Evolutionary conservation across 331 rosid species (phyloP), one percentile per base, ranked within the genome.

Genomic region (Acacia pycnantha): DNA sequence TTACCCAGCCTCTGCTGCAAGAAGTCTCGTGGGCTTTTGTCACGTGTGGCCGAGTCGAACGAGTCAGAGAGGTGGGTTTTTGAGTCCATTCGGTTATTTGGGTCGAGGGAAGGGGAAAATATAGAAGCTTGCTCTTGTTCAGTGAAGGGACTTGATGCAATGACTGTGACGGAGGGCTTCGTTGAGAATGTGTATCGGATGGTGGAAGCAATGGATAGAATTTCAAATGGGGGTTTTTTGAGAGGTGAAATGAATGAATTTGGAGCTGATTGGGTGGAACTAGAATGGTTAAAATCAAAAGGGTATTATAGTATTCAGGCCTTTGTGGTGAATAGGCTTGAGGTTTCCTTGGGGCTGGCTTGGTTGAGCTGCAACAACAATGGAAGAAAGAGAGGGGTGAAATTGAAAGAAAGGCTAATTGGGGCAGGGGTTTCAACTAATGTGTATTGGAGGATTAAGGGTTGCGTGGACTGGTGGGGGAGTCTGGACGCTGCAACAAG

Each of bases 361-460:
- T 96, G 97, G 97, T 21, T 96, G 88, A 91, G 79, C 46, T 69
- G 83, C 29, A 77, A 83, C 54, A 84, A 80, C 54, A 84, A 78
- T 77, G 97, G 89, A 74, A 93, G 80, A 81, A 96, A 86, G 83
- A 89, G 95, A 80, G 96, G 95, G 66, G 90, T 89, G 83, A 96
- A 91, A 83, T 80, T 93, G 93, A 96, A 93, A 81, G 98, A 95
- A 83, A 95, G 92, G 89, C 50, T 87, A 53, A 86, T 61, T 9
- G 84, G 78, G 0, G 91, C 82, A 0, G 89, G 94, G 2, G 48
- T 90, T 44, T 90, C 91, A 0, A 85, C 90, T 1, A 92, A 92
- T 90, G 92, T 92, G 74, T 92, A 78, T 87, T 92, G 97, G 97
- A 92, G 99, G 92, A 93, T 93, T 89, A 93, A 91, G 74, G 96